These are phyloP conservation scores for Saksenaea vasiformis DNA, from an alignment of 371 early-diverging fungal species.

Conservation along the genomic window DNA sequence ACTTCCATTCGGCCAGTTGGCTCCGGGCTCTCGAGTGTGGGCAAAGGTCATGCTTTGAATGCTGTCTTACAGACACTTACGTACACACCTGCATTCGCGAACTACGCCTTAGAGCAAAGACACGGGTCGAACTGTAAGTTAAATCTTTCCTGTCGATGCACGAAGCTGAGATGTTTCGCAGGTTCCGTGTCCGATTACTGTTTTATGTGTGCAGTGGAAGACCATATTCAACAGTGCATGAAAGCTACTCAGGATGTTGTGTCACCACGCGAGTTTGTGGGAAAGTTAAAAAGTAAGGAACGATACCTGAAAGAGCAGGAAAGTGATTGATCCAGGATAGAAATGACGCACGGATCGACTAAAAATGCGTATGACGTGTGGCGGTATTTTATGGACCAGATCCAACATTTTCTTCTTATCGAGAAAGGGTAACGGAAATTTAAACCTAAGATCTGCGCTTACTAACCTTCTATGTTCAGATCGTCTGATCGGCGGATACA, in stretches of 20 bases:
- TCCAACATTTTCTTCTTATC: constrained; percentile 33
- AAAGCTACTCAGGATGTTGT: constrained; percentile 34
- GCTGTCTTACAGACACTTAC: constrained; percentile 89
- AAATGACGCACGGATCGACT: constrained; percentile 75
- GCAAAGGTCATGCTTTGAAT: constrained; percentile 96
- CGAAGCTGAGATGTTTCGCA: constrained; percentile 15
- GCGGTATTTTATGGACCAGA: constrained; percentile 69
- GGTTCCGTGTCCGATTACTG: constrained; percentile 66
- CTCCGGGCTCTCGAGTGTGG: constrained; percentile 81
- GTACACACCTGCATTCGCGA: constrained; percentile 81
- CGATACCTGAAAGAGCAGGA: neutral
- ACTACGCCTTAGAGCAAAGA: constrained; percentile 65
- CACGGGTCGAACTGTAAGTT: constrained; percentile 65
- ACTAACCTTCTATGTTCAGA: constrained; percentile 23
- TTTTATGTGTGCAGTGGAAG: constrained; percentile 68
- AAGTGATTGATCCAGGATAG: constrained; percentile 51
- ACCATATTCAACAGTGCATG: constrained; percentile 54
- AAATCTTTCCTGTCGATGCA: neutral
- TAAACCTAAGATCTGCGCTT: neutral
- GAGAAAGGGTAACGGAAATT: constrained; percentile 27
- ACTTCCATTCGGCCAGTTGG: constrained; percentile 67
- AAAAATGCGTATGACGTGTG: constrained; percentile 88
- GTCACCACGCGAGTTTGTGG: constrained; percentile 72
- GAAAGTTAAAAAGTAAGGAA: constrained; percentile 65
- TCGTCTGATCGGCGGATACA: constrained; percentile 64